phyloP scores from a whole-genome alignment of 257 asterid genomes.

The Lycium ferocissimum region DNA sequence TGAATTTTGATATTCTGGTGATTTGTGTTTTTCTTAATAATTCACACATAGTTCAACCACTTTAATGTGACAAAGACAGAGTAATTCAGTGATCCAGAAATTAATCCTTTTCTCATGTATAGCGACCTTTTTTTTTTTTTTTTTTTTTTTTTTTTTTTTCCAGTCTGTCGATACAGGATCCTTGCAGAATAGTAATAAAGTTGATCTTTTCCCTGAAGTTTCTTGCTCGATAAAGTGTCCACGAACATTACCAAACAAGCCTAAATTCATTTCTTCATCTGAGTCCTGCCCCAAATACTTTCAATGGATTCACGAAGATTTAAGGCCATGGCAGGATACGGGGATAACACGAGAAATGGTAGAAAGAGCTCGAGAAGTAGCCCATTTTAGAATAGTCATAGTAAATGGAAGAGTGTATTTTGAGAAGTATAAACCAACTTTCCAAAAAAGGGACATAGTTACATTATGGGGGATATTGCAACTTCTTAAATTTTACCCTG shows the following conservation, averaged over 20 bases:
- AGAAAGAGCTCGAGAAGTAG: conserved; percentile 50
- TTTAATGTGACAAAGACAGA: not conserved
- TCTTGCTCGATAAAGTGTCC: conserved; percentile 65
- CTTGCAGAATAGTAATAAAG: conserved; percentile 32
- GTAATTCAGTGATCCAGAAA: not conserved
- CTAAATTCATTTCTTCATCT: conserved; percentile 24
- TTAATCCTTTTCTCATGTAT: not conserved
- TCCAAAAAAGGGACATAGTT: conserved; percentile 79
- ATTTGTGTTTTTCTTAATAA: not conserved
- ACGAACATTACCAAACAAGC: conserved; percentile 35
- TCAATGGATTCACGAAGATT: conserved; percentile 88
- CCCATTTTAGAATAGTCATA: conserved; percentile 63
- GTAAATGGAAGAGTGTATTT: conserved; percentile 63
- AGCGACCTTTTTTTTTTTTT: not conserved
- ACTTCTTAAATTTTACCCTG: conserved; percentile 81
- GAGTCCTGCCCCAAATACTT: conserved; percentile 74
- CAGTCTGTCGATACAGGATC: conserved; percentile 57
- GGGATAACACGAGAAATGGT: conserved; percentile 69
- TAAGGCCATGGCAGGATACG: conserved; percentile 66
- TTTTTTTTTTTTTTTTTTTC: conserved; percentile 11
- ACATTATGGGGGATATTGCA: conserved; percentile 91
- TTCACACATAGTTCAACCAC: not conserved
- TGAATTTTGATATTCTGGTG: not conserved
- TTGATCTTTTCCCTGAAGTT: conserved; percentile 41
- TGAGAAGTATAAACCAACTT: conserved; percentile 55